Evolutionary conservation across 441 rosid species (phyloP), one percentile per base, ranked within the genome.

Genomic region (Caryocar brasiliense): DNA sequence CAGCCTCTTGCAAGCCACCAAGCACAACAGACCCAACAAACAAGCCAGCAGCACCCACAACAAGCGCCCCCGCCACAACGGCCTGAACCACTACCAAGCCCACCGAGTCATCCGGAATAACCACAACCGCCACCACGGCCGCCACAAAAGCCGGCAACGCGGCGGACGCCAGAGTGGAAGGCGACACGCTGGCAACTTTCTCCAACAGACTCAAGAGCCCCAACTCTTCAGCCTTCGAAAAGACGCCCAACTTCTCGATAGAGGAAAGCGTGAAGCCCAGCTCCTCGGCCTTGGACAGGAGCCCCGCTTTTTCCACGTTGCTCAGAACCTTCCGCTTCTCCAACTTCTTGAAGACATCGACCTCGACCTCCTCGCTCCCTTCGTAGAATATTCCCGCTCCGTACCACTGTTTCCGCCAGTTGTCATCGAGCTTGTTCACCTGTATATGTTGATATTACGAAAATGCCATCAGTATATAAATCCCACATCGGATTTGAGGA

Each of bases 361-460:
- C 70, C 28, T 86, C 85, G 33, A 86, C 50, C 32, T 82, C 86
- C 52, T 90, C 98, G 43, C 85, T 79, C 17, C 94, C 86, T 56
- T 90, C 98, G 61, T 54, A 69, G 78, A 86, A 90, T 5, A 90
- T 59, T 43, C 95, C 95, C 0, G 95, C 83, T n/a, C 96, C 98
- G 55, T 65, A 90, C 95, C 98, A 90, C 27, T 81, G 65, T 61
- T 90, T 90, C 67, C 73, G 48, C 98, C 98, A 86, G 37, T 20
- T 58, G 0, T 40, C 37, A 39, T 90, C 98, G 35, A 62, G 74
- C 62, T 75, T 90, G 68, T 90, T 84, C 29, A 90, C 95, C 97
- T 83, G 58, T 14, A n/a, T n/a, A n/a, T n/a, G n/a, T n/a, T n/a
- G n/a, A n/a, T n/a, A n/a, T n/a, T n/a, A n/a, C n/a, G n/a, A n/a